Conservation (phyloP, 352 stramenopile species). For the Paralagenidium karlingii region DNA sequence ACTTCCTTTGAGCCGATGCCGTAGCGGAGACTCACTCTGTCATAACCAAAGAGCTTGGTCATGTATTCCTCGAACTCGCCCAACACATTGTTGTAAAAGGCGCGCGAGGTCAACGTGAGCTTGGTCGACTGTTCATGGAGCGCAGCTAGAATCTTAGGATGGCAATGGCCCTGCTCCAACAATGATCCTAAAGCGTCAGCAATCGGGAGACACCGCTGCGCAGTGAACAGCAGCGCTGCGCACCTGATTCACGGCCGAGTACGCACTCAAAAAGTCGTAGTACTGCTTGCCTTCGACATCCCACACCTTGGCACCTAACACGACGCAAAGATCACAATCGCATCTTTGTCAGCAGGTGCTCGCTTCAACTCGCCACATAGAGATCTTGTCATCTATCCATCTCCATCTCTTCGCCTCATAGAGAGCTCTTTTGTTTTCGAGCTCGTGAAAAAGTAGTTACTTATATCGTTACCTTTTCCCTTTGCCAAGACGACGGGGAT, state of each 20-base stretch:
- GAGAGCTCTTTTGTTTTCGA: too few species aligned
- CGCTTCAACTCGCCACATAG: too few species aligned
- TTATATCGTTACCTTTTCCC: constrained; percentile 58
- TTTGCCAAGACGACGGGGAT: constrained; percentile 93
- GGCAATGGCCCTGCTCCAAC: constrained; percentile 96
- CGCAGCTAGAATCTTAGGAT: constrained; percentile 94
- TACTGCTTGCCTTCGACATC: constrained; percentile 96
- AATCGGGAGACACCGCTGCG: not conserved
- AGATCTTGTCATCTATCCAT: too few species aligned
- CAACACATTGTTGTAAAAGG: constrained; percentile 97
- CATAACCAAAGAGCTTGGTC: constrained; percentile 94
- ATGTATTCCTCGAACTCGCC: constrained; percentile 97
- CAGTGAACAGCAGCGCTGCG: constrained; percentile 1
- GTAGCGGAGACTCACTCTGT: constrained; percentile 49
- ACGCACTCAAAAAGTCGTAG: constrained; percentile 96
- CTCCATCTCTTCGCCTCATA: too few species aligned
- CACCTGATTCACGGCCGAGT: constrained; percentile 85
- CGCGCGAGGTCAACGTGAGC: constrained; percentile 94
- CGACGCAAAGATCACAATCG: not conserved
- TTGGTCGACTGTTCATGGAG: constrained; percentile 90
- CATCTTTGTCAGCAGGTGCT: too few species aligned
- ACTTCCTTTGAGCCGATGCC: constrained; percentile 1
- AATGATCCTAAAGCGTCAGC: too few species aligned
- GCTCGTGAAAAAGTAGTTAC: too few species aligned
- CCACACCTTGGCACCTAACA: constrained; percentile 88